Conservation (phyloP, 352 stramenopile species). For the Hyaloperonospora arabidopsidis region DNA sequence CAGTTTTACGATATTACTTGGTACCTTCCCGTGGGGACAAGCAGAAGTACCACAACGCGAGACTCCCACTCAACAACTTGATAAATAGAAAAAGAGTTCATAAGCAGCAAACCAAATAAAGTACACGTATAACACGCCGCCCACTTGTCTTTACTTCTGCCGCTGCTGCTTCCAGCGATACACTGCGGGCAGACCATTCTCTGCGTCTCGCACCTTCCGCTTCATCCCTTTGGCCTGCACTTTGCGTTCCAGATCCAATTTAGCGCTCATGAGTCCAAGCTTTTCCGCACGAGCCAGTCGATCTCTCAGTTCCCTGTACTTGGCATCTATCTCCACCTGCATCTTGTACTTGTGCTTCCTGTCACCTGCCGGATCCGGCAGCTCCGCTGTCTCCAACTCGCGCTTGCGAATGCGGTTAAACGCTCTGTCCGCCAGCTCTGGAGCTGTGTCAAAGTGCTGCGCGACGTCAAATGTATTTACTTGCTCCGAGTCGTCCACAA, state of each 20-base stretch:
- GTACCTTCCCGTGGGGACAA: too few relatives aligned
- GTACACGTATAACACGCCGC: too few relatives aligned
- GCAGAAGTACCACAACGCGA: too few relatives aligned
- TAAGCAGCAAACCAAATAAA: too few relatives aligned
- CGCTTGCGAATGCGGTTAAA: slow-evolving; percentile 69
- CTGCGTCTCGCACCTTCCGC: slow-evolving; percentile 66
- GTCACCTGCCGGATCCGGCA: slow-evolving; percentile 28
- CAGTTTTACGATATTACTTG: too few relatives aligned
- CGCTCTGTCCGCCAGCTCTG: slow-evolving; percentile 56
- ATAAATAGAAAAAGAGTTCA: too few relatives aligned
- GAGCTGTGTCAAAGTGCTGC: slow-evolving; percentile 86
- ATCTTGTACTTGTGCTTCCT: slow-evolving; percentile 45
- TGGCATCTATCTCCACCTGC: slow-evolving; percentile 49
- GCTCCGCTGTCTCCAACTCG: slow-evolving; percentile 40
- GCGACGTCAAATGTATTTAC: slow-evolving; percentile 85
- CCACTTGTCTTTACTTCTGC: slow-evolving; percentile 48
- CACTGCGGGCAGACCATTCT: slow-evolving; percentile 60
- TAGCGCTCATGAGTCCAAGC: slow-evolving; percentile 58
- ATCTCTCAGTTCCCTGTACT: slow-evolving; percentile 65
- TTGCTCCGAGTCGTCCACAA: slow-evolving; percentile 83
- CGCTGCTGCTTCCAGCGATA: slow-evolving; percentile 87
- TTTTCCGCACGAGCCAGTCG: slow-evolving; percentile 60
- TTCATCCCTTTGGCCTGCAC: slow-evolving; percentile 81
- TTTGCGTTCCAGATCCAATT: slow-evolving; percentile 78
- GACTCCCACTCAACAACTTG: too few relatives aligned